These are phyloP conservation scores for Mycena olivaceomarginata DNA, from an alignment of 768 basidiomycete species.

Conservation along the genomic window DNA sequence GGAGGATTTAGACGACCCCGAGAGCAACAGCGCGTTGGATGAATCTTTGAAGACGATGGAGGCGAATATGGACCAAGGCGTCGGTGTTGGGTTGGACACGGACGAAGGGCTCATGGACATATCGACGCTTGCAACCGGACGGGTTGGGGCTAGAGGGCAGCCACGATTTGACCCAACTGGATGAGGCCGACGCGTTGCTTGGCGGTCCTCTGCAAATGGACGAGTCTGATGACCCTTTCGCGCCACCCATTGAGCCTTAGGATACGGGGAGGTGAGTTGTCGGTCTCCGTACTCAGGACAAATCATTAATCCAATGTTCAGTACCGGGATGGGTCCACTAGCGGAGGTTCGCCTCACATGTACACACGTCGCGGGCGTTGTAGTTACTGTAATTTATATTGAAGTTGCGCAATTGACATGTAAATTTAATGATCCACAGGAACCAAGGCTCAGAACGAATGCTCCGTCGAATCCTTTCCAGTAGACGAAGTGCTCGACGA, in stretches of 20 bases:
- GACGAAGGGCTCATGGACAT: slow-evolving; percentile 77
- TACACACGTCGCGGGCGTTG: not conserved
- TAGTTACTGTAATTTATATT: slow-evolving; percentile 1
- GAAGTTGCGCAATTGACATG: not conserved
- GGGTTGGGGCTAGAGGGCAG: slow-evolving; percentile 73
- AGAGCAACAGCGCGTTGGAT: slow-evolving; percentile 67
- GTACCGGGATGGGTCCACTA: not conserved
- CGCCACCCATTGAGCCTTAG: slow-evolving; percentile 23
- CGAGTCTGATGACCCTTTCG: slow-evolving; percentile 77
- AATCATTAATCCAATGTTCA: not conserved
- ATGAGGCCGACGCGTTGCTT: slow-evolving; percentile 70
- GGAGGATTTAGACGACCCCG: slow-evolving; percentile 63
- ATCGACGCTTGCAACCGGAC: slow-evolving; percentile 77
- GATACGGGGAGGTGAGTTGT: not conserved
- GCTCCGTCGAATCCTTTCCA: slow-evolving; percentile 94
- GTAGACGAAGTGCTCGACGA: slow-evolving; percentile 91
- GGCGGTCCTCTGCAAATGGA: slow-evolving; percentile 77
- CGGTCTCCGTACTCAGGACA: not conserved
- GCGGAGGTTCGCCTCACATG: not conserved
- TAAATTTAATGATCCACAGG: not conserved
- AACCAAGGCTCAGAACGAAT: slow-evolving; percentile 74
- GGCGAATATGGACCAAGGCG: slow-evolving; percentile 60
- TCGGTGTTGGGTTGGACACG: slow-evolving; percentile 57
- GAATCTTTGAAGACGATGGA: slow-evolving; percentile 76
- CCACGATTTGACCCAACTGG: slow-evolving; percentile 76